Percentiles rank a stretch among this genome's conserved stretches.
Conservation (phyloP, 768 basidiomycete species). For the Leucocoprinus leucothites region DNA sequence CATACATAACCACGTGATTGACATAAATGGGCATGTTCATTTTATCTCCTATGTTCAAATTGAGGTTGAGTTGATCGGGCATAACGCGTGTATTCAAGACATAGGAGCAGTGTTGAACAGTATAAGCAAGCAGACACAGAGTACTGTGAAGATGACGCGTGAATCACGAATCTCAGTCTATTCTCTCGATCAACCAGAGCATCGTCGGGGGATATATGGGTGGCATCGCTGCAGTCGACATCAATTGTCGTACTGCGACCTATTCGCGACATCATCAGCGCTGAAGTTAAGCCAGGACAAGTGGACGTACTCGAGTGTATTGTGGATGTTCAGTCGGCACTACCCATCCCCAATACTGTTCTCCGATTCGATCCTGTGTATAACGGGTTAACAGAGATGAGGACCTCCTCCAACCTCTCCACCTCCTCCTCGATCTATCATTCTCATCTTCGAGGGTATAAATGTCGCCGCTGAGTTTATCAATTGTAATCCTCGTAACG, state of each 20-base stretch:
- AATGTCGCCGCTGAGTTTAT: conserved; percentile 76
- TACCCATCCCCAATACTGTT: conserved; percentile 10
- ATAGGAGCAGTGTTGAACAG: not conserved
- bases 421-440: conserved; percentile 15
- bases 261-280: not conserved
- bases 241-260: conserved; percentile 1
- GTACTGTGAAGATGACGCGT: not conserved
- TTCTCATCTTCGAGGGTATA: conserved; percentile 86
- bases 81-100: no score
- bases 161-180: not conserved
- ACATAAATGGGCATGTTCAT: no score
- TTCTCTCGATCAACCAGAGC: conserved; percentile 9
- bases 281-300: not conserved
- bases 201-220: conserved; percentile 3
- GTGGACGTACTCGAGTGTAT: not conserved
- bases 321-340: conserved; percentile 8
- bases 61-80: no score
- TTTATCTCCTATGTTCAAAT: no score
- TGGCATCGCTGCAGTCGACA: not conserved
- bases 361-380: conserved; percentile 8
- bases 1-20: no score
- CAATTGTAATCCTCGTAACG: conserved; percentile 70
- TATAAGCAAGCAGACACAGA: not conserved
- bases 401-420: conserved; percentile 51
- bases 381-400: not conserved